Conservation (phyloP, 2,329 filamentous ascomycete species). For the Orbilia javanica region DNA sequence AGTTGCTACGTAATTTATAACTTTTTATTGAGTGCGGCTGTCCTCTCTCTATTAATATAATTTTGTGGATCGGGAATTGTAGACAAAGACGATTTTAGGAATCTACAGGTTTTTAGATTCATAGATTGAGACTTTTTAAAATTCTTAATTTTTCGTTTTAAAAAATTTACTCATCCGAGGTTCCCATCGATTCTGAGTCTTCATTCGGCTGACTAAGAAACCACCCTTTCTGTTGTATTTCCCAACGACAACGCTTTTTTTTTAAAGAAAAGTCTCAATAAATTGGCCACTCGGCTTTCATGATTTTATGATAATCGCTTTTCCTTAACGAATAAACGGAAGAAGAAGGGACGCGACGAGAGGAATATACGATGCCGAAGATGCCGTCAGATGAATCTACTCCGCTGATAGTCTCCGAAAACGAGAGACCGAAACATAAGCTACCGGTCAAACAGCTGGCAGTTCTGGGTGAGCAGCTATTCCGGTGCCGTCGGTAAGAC, state of each 20-base stretch:
- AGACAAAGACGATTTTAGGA: neutral
- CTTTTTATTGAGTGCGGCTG: neutral
- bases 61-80: conserved; percentile 5
- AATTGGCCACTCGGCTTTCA: conserved; percentile 7
- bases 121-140: neutral
- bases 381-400: conserved; percentile 38
- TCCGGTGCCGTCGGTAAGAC: neutral
- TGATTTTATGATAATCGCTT: conserved; percentile 12
- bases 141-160: too few species aligned
- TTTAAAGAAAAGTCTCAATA: neutral
- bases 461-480: conserved; percentile 75
- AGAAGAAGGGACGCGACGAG: neutral
- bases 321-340: neutral
- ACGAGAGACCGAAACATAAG: conserved; percentile 67
- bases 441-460: conserved; percentile 81
- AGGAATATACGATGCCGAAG: conserved; percentile 26
- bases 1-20: conserved; percentile 6
- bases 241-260: conserved; percentile 28
- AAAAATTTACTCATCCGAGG: conserved; percentile 25
- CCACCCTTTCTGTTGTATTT: conserved; percentile 29
- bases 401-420: conserved; percentile 39
- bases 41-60: neutral
- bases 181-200: neutral
- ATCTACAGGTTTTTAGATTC: neutral
- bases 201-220: conserved; percentile 22